Evolutionary conservation across 306 rosid genomes (phyloP), one percentile per base, ranked within the genome.

Genomic region (Vicia faba): DNA sequence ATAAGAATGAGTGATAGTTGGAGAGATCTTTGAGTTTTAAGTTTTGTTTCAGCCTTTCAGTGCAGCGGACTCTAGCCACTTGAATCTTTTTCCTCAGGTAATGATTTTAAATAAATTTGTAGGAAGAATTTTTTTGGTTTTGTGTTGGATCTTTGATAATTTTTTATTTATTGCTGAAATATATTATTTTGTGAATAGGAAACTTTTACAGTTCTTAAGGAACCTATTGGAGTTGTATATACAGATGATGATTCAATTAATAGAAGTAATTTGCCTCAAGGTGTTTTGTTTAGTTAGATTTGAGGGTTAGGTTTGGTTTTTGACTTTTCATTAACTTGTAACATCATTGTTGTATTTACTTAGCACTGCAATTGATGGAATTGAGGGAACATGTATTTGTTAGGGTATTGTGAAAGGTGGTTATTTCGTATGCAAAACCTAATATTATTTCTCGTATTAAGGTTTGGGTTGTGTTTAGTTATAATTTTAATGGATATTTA

Each of bases 11-110:
- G 71, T 71, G 61, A 61, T 20, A 20, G 23, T 20, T 20, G 23
- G 23, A 41, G 64, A 69, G 66, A 69, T 76, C 45, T 68, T 29
- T 64, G 61, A 38, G 26, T 54, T 75, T 51, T 61, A 56, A 56
- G 8, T 20, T 62, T 20, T 62, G 20, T 43, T 2, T 16, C 64
- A 89, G 98, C 20, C 87, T 75, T 73, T 85, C 46, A 83, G 71
- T 75, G 85, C 83, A 12, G 89, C 82, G 26, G 78, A 84, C 28
- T 75, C 80, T 31, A 79, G 82, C 25, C 99, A 72, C 79, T 72
- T 90, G 69, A 90, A 86, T 85, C 76, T 90, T 75, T 82, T 90
- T 50, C 89, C 96, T 4, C 95, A 84, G 92, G 96, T 95, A 56
- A 48, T 56, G 9, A 2, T 20, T 20, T 20, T 20, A 20, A 20